phyloP scores from a whole-genome alignment of 2,329 filamentous ascomycete species.

The Pseudogymnoascus sp. region DNA sequence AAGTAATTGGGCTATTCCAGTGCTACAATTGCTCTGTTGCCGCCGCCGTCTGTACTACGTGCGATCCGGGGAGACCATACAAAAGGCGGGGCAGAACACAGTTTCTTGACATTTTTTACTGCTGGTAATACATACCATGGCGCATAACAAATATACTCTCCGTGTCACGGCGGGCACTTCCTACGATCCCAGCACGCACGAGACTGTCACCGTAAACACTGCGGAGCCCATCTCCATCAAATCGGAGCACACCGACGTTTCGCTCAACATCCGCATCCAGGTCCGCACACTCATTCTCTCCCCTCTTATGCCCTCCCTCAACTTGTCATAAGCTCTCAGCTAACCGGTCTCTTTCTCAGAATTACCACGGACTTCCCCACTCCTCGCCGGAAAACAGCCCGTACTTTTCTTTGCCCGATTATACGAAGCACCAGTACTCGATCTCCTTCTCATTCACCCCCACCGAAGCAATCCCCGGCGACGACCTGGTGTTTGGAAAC shows the following conservation, averaged over 20 bases:
- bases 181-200: constrained; percentile 68
- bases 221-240: constrained; percentile 55
- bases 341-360: constrained; percentile 23
- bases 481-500: constrained; percentile 83
- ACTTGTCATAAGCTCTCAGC: neutral
- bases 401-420: constrained; percentile 69
- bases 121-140: constrained; percentile 36
- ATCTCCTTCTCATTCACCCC: constrained; percentile 73
- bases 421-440: constrained; percentile 67
- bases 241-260: constrained; percentile 55
- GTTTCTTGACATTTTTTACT: constrained; percentile 1
- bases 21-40: neutral
- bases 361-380: constrained; percentile 62
- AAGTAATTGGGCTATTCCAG: neutral
- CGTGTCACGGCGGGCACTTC: constrained; percentile 72
- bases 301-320: neutral
- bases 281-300: constrained; percentile 41
- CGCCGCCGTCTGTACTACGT: neutral
- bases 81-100: neutral
- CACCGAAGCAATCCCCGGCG: constrained; percentile 36
- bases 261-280: constrained; percentile 68
- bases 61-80: neutral
- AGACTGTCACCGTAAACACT: constrained; percentile 68
- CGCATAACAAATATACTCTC: constrained; percentile 65
- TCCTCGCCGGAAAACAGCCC: constrained; percentile 60